A percentile compares a stretch with the other conserved stretches of the same genome.
These are phyloP conservation scores for Alternaria ethzedia DNA, from an alignment of 2,329 filamentous ascomycete species.

Conservation along the genomic window DNA sequence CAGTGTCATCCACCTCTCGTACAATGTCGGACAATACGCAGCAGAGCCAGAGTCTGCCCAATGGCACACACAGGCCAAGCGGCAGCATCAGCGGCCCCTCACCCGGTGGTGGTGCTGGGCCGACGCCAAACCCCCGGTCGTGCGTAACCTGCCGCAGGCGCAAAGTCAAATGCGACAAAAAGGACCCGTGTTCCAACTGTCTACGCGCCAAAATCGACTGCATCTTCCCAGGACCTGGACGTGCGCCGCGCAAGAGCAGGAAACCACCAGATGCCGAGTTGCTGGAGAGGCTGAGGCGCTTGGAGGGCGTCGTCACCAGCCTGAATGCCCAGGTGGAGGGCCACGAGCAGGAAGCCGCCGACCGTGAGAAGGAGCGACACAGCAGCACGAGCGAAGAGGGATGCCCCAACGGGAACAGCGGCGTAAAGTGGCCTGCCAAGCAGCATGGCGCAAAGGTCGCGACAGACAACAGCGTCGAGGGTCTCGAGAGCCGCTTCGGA, in stretches of 20 bases:
- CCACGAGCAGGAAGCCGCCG: conserved; percentile 43
- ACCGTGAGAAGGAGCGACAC: conserved; percentile 29
- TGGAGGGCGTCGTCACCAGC: conserved; percentile 75
- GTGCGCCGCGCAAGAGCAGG: conserved; percentile 71
- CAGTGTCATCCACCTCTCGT: neutral
- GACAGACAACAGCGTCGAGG: conserved; percentile 42
- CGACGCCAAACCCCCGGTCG: conserved; percentile 38
- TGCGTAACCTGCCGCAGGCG: conserved; percentile 51
- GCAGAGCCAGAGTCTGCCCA: conserved; percentile 23
- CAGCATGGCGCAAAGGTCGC: conserved; percentile 24
- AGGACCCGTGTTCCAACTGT: conserved; percentile 78
- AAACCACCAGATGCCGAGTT: conserved; percentile 75
- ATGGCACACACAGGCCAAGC: conserved; percentile 27
- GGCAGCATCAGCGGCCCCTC: conserved; percentile 23
- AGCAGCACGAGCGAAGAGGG: conserved; percentile 13
- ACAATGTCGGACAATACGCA: conserved; percentile 35
- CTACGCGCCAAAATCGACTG: conserved; percentile 73
- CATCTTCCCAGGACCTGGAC: conserved; percentile 75
- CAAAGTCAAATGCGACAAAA: conserved; percentile 80
- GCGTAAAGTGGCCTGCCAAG: neutral
- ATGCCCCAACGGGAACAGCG: conserved; percentile 9
- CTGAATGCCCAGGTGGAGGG: conserved; percentile 55
- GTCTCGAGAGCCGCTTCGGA: conserved; percentile 65
- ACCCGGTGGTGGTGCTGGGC: conserved; percentile 7
- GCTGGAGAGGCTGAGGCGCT: conserved; percentile 72